Evolutionary conservation across 2,329 filamentous ascomycete species (phyloP).

Genomic region (Aspergillus phoenicis): DNA sequence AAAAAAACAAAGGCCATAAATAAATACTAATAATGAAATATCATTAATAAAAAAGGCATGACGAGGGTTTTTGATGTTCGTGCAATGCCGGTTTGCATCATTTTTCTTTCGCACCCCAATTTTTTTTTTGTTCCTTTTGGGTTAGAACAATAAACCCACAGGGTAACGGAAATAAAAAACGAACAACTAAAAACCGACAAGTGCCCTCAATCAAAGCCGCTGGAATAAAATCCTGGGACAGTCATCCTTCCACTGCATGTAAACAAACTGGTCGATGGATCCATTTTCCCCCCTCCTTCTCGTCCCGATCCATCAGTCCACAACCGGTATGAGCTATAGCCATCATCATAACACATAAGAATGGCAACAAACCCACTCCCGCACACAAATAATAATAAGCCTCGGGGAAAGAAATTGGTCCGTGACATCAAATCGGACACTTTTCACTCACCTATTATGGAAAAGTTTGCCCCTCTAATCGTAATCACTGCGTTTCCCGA

Average conservation of each 20-base stretch:
- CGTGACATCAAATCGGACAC: constrained; percentile 5
- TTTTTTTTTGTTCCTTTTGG: constrained; percentile 7
- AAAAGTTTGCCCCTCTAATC: not conserved
- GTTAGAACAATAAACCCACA: constrained; percentile 6
- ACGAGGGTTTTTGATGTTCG: constrained; percentile 7
- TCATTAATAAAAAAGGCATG: constrained; percentile 6
- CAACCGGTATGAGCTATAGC: constrained; percentile 3
- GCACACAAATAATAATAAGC: constrained; percentile 2
- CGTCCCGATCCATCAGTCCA: constrained; percentile 8
- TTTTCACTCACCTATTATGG: constrained; percentile 6
- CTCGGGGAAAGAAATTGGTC: constrained; percentile 10
- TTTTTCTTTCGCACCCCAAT: not conserved
- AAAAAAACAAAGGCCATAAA: constrained; percentile 1
- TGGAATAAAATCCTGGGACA: not conserved
- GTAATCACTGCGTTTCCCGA: no score
- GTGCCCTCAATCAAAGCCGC: not conserved
- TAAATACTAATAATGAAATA: constrained; percentile 3
- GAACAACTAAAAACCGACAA: constrained; percentile 2
- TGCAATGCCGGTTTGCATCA: constrained; percentile 8
- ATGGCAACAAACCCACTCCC: constrained; percentile 5
- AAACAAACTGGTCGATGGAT: constrained; percentile 9
- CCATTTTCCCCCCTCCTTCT: not conserved
- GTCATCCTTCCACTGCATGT: constrained; percentile 6
- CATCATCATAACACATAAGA: constrained; percentile 6
- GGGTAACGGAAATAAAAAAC: constrained; percentile 3